Conservation (phyloP, 345 rosid species). For the thale cress (Arabidopsis thaliana) region TAIR10.1 NC_003070.9:9871001-9871500, state of each 20-base stretch:
- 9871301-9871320: slow-evolving; percentile 18
- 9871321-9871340: background rate
- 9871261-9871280: slow-evolving; percentile 53
- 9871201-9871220: slow-evolving; percentile 38
- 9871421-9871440: slow-evolving; percentile 19
- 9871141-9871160: slow-evolving; percentile 34
- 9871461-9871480: background rate
- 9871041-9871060: slow-evolving; percentile 94
- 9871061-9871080: slow-evolving; percentile 95
- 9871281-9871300: slow-evolving; percentile 72
- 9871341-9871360: slow-evolving; percentile 3
- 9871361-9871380: slow-evolving; percentile 7
- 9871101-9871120: slow-evolving; percentile 91
- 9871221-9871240: slow-evolving; percentile 43
- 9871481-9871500: background rate
- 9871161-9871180: slow-evolving; percentile 42
- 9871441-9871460: background rate
- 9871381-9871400: slow-evolving; percentile 8
- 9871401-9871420: slow-evolving; percentile 10
- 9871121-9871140: slow-evolving; percentile 78
- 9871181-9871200: slow-evolving; percentile 29
- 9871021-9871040: slow-evolving; percentile 79
- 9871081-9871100: slow-evolving; percentile 90
- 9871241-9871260: slow-evolving; percentile 51
- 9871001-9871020: slow-evolving; percentile 2